Evolutionary conservation across 2,329 filamentous ascomycete species (phyloP).

Genomic region (Botrytis fabae): DNA sequence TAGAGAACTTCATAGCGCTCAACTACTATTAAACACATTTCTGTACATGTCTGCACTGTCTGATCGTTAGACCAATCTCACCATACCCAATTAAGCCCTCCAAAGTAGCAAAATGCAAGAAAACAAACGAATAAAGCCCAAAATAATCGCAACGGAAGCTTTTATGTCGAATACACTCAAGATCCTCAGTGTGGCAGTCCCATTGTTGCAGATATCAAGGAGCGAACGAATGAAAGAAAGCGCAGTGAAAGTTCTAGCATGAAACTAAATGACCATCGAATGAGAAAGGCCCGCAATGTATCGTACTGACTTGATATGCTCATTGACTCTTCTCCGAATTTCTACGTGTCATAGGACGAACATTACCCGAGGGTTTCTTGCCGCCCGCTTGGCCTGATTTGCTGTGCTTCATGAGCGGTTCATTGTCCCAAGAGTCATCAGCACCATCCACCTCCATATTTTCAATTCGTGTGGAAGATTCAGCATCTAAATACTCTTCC

Average conservation of each 20-base stretch:
- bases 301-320: no score
- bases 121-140: not conserved
- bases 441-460: not conserved
- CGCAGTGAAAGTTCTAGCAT: not conserved
- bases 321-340: not conserved
- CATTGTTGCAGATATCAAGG: not conserved
- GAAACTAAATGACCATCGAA: no score
- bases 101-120: not conserved
- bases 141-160: not conserved
- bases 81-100: not conserved
- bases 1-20: not conserved
- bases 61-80: not conserved
- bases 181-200: not conserved
- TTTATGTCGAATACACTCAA: not conserved
- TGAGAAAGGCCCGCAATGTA: not conserved
- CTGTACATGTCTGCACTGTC: not conserved
- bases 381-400: not conserved
- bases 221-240: rapidly evolving
- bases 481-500: not conserved
- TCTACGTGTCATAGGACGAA: not conserved
- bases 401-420: not conserved
- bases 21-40: not conserved
- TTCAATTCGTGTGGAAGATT: not conserved
- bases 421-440: not conserved
- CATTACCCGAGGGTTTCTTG: not conserved